phyloP scores from a whole-genome alignment of 192 early-diverging fungal species.

The Blastocladiella britannica region DNA sequence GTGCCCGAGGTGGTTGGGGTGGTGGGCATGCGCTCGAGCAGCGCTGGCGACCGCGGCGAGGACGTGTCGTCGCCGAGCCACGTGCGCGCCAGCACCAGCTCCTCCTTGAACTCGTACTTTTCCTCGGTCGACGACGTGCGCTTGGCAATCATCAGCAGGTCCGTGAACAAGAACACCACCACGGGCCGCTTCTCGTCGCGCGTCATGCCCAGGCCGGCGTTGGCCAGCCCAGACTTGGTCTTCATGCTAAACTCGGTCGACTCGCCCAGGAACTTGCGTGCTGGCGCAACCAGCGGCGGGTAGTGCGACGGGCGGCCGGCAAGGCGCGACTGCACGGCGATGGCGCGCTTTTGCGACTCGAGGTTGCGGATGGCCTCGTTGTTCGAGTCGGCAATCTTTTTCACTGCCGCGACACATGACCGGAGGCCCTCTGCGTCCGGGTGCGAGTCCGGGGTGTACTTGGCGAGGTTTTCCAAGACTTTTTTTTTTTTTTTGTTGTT shows the following conservation, averaged over 20 bases:
- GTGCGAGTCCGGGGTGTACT: conserved; percentile 20
- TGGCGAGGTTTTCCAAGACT: conserved; percentile 28
- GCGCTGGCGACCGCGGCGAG: background rate
- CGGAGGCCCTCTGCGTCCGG: conserved; percentile 20
- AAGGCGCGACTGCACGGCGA: conserved; percentile 45
- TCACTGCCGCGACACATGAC: conserved; percentile 18
- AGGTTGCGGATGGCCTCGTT: conserved; percentile 63
- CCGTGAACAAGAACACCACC: background rate
- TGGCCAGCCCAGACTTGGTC: too few relatives aligned
- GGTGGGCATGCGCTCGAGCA: background rate
- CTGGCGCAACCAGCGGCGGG: background rate
- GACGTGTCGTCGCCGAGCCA: too few relatives aligned
- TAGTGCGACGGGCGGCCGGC: conserved; percentile 11
- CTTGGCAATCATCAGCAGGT: background rate
- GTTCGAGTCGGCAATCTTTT: conserved; percentile 47
- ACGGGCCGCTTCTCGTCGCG: background rate
- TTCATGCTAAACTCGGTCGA: background rate
- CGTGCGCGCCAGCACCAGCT: background rate
- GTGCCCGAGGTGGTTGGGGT: background rate
- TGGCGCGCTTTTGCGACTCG: conserved; percentile 46
- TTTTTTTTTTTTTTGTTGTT: too few relatives aligned
- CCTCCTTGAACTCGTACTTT: background rate
- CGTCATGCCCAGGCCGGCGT: background rate
- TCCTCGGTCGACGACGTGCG: background rate
- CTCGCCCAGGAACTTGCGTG: background rate